Percentiles rank a stretch among this genome's conserved stretches.
These are phyloP conservation scores for Dalbergia cochinchinensis DNA, from an alignment of 306 rosid species.

Conservation along the genomic window DNA sequence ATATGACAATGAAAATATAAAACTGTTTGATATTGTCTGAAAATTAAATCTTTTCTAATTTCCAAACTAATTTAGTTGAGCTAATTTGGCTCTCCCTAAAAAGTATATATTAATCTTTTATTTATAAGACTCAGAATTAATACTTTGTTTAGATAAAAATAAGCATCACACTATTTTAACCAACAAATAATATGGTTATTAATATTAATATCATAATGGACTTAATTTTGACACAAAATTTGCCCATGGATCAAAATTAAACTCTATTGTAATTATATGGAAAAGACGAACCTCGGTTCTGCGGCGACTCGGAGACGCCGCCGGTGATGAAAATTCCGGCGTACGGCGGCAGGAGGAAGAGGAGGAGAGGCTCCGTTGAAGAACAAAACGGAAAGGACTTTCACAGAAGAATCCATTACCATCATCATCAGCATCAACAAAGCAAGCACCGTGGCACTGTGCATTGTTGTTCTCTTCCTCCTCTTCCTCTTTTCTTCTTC, in stretches of 20 bases:
- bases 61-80: too few species aligned
- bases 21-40: too few species aligned
- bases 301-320: slow-evolving; percentile 60
- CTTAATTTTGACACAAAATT: too few species aligned
- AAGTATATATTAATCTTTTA: too few species aligned
- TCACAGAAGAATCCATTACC: slow-evolving; percentile 50
- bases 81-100: too few species aligned
- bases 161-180: too few species aligned
- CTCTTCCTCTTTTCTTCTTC: background rate
- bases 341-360: slow-evolving; percentile 58
- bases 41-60: too few species aligned
- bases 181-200: too few species aligned
- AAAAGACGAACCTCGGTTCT: slow-evolving; percentile 66
- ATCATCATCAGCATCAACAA: slow-evolving; percentile 33
- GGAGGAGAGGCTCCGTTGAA: slow-evolving; percentile 52
- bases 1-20: too few species aligned
- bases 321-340: slow-evolving; percentile 77
- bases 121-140: too few species aligned
- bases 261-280: background rate
- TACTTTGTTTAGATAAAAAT: too few species aligned
- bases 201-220: too few species aligned
- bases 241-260: background rate
- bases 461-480: background rate
- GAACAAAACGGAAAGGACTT: slow-evolving; percentile 81
- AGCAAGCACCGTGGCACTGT: slow-evolving; percentile 25